A percentile compares a stretch with the other conserved stretches of the same genome.
Conservation (phyloP, 768 basidiomycete genomes). For the Tylopilus plumbeoviolaceoides region DNA sequence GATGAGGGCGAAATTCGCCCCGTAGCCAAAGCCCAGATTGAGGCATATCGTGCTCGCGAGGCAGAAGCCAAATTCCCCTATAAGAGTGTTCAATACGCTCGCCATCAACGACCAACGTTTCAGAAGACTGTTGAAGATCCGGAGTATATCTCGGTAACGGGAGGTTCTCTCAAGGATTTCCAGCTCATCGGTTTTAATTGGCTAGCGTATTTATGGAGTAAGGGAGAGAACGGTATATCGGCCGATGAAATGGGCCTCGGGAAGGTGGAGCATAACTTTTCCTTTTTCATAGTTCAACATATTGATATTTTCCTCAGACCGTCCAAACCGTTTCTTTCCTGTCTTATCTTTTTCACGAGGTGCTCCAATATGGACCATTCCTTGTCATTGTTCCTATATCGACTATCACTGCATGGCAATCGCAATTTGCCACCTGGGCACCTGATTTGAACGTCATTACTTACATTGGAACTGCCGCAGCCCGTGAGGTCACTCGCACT, state of each 20-base stretch:
- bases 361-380: conserved; percentile 94
- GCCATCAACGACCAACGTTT: conserved; percentile 71
- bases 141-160: conserved; percentile 71
- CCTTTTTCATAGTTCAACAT: conserved; percentile 3
- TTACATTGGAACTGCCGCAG: conserved; percentile 85
- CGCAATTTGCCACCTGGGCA: conserved; percentile 91
- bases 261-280: conserved; percentile 49
- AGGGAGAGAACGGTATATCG: conserved; percentile 93
- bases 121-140: conserved; percentile 85
- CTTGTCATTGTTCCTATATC: conserved; percentile 97
- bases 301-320: conserved; percentile 46
- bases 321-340: conserved; percentile 96
- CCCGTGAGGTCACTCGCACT: conserved; percentile 86
- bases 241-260: conserved; percentile 99
- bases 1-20: conserved; percentile 70
- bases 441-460: conserved; percentile 96
- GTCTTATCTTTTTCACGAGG: conserved; percentile 89
- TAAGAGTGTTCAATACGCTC: conserved; percentile 69
- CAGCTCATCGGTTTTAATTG: conserved; percentile 98
- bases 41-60: conserved; percentile 73
- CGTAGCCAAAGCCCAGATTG: conserved; percentile 75
- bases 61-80: conserved; percentile 78
- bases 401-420: conserved; percentile 98
- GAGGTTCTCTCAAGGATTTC: conserved; percentile 93
- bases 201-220: conserved; percentile 93